Percentiles rank a stretch among this genome's conserved stretches.
phyloP scores from a whole-genome alignment of 148 eudicot genomes.

The Salicornia ramosissima region DNA sequence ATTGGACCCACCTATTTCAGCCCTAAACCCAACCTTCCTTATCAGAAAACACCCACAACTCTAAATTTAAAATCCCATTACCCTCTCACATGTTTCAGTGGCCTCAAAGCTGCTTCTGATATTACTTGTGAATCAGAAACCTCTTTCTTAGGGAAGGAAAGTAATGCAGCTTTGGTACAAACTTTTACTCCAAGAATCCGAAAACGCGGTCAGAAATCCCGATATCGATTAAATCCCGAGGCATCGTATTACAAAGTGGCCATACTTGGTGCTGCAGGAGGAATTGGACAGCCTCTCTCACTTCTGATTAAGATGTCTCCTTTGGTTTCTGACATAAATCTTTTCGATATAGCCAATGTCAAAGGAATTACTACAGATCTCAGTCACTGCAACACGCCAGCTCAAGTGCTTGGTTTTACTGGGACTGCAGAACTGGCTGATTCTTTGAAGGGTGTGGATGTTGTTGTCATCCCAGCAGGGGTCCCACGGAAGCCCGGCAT shows the following conservation, averaged over 20 bases:
- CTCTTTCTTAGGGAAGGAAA: slow-evolving; percentile 44
- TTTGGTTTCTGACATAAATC: slow-evolving; percentile 51
- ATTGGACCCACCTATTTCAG: slow-evolving; percentile 36
- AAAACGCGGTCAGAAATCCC: slow-evolving; percentile 22
- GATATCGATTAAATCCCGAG: slow-evolving; percentile 36
- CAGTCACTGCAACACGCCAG: slow-evolving; percentile 84
- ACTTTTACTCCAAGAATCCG: slow-evolving; percentile 30
- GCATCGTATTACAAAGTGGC: slow-evolving; percentile 60
- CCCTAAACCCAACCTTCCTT: slow-evolving; percentile 31
- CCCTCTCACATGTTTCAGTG: slow-evolving; percentile 38
- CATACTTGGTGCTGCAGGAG: slow-evolving; percentile 75
- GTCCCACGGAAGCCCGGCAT: slow-evolving; percentile 83
- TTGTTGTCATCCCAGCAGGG: slow-evolving; percentile 83
- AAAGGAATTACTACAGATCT: slow-evolving; percentile 84
- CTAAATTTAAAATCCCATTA: slow-evolving; percentile 32
- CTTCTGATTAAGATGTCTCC: slow-evolving; percentile 85
- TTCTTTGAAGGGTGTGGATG: slow-evolving; percentile 53
- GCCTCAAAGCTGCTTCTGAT: slow-evolving; percentile 44
- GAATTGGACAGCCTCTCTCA: slow-evolving; percentile 76
- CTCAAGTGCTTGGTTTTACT: slow-evolving; percentile 55
- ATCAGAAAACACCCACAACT: slow-evolving; percentile 33
- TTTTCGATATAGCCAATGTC: slow-evolving; percentile 76
- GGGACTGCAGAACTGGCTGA: slow-evolving; percentile 54
- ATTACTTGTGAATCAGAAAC: slow-evolving; percentile 36
- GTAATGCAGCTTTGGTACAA: slow-evolving; percentile 29